Conservation (phyloP, 2,329 filamentous ascomycete genomes). For the Acarospora socialis region DNA sequence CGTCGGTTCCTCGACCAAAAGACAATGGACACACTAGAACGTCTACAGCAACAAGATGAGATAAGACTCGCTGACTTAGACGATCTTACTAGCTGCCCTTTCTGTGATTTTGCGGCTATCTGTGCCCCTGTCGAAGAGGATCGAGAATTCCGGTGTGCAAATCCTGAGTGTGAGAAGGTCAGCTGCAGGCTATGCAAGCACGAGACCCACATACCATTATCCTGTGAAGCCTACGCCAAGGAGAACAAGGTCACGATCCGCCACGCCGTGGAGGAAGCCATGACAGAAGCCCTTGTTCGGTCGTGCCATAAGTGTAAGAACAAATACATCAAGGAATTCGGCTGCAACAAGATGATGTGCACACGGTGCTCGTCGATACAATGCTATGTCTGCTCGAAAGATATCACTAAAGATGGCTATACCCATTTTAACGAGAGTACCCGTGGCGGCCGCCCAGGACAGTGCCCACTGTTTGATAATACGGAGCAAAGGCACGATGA, state of each 20-base stretch:
- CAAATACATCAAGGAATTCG: conserved; percentile 63
- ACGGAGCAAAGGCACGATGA: conserved; percentile 44
- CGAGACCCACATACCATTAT: conserved; percentile 56
- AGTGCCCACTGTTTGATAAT: conserved; percentile 56
- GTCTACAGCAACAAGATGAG: conserved; percentile 55
- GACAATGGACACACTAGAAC: conserved; percentile 47
- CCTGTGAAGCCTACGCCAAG: conserved; percentile 50
- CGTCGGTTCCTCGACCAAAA: conserved; percentile 43
- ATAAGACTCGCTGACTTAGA: conserved; percentile 57
- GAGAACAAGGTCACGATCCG: conserved; percentile 48
- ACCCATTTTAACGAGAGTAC: conserved; percentile 53
- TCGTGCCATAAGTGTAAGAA: conserved; percentile 51
- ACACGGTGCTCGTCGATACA: conserved; percentile 38
- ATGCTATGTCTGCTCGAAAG: conserved; percentile 58
- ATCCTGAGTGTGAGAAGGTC: conserved; percentile 46
- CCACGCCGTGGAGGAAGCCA: conserved; percentile 66
- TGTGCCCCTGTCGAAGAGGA: conserved; percentile 52
- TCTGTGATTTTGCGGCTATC: conserved; percentile 67
- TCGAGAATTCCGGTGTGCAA: conserved; percentile 59
- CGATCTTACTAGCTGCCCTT: conserved; percentile 61
- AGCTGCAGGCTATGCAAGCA: conserved; percentile 52
- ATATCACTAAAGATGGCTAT: conserved; percentile 45
- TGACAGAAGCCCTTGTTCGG: conserved; percentile 65
- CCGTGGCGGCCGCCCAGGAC: conserved; percentile 26
- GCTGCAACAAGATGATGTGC: conserved; percentile 78